Evolutionary conservation across 208 protist genomes (phyloP), one percentile per base, ranked within the genome.

Genomic region (Tritrichomonas foetus): DNA sequence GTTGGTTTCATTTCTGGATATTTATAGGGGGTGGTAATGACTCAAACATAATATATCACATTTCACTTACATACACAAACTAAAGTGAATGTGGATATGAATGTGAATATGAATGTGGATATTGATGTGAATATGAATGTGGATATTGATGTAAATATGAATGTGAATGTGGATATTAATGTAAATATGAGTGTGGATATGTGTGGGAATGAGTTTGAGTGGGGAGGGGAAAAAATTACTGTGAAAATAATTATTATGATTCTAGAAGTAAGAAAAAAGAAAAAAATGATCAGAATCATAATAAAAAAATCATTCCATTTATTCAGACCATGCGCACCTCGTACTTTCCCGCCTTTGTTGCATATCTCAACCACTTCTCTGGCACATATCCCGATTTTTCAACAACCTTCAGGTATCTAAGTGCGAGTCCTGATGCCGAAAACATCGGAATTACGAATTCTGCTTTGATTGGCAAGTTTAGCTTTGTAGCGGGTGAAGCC

Each of bases 361-460:
- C 96, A 96, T 99, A 99, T 39, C 98, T 97, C 57, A 99, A 98
- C 98, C 98, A 99, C 94, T 99, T 99, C 80, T 98, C 96, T 11
- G 98, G 95, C 33, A 96, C 95, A 96, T 99, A 99, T 93, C 95
- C 95, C n/a, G 44, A 94, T 93, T 97, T 94, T 47, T 96, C 95
- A 66, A 97, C 89, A 20, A 98, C 97, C 94, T 98, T 98, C 39
- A 99, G 95, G 94, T 98, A 98, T 49, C 96, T 96, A 96, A 47
- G 99, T 97, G 92, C 95, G 93, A 99, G 95, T 25, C 98, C 98
- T 41, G 98, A 99, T 47, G 98, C 96, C 0, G 98, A 97, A 92
- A 99, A 97, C 95, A 99, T 98, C 27, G 97, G 97, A 30, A 97
- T 97, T 94, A 49, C 44, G 33, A 72, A 74, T 3, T 75, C n/a